A percentile compares a stretch with the other conserved stretches of the same genome.
These are phyloP conservation scores for Lactarius sanguifluus DNA, from an alignment of 768 basidiomycete genomes.

Conservation along the genomic window DNA sequence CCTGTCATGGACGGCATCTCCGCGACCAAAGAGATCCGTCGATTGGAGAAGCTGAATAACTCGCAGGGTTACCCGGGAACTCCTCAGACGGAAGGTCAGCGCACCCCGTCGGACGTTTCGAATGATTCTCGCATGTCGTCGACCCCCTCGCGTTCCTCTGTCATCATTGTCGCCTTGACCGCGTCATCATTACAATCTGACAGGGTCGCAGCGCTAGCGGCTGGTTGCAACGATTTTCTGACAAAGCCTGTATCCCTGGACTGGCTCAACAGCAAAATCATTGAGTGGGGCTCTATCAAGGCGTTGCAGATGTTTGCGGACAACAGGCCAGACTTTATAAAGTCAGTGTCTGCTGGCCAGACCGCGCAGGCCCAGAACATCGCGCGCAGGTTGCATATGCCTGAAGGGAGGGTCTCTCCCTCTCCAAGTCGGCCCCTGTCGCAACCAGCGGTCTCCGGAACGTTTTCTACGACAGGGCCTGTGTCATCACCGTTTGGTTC, in stretches of 20 bases:
- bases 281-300: constrained; percentile 99
- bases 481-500: neutral
- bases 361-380: constrained; percentile 48
- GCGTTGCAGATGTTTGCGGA: constrained; percentile 92
- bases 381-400: constrained; percentile 49
- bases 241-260: constrained; percentile 94
- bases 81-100: constrained; percentile 55
- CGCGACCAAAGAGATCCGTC: constrained; percentile 93
- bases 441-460: constrained; percentile 22
- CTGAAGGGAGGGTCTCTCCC: constrained; percentile 46
- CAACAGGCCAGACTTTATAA: constrained; percentile 59
- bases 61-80: constrained; percentile 68
- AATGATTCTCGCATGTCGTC: constrained; percentile 48
- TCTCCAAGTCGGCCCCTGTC: constrained; percentile 43
- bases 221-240: constrained; percentile 98
- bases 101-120: constrained; percentile 56
- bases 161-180: constrained; percentile 99
- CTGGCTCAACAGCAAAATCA: constrained; percentile 98
- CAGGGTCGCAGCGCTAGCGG: constrained; percentile 94
- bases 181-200: constrained; percentile 95
- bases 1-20: constrained; percentile 98
- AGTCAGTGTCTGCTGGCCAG: constrained; percentile 47
- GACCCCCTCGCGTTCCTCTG: constrained; percentile 84
- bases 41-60: constrained; percentile 69
- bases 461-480: constrained; percentile 9